These are phyloP conservation scores for Coniosporium apollinis DNA, from an alignment of 495 filamentous ascomycete species.

Conservation along the genomic window DNA sequence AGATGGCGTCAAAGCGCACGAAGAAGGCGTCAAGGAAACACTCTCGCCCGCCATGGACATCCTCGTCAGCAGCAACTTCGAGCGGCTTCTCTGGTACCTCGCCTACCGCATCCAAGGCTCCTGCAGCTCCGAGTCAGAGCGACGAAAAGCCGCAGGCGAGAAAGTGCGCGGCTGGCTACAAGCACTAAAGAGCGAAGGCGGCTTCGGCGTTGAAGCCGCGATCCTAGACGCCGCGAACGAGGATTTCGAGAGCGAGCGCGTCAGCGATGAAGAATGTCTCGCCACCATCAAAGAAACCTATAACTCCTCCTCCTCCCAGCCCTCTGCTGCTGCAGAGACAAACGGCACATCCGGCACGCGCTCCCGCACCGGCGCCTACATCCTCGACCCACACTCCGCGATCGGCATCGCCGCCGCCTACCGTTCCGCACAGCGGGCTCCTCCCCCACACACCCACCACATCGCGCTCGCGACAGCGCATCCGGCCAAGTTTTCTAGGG, in stretches of 20 bases:
- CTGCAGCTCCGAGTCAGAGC: slow-evolving; percentile 16
- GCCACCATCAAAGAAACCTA: slow-evolving; percentile 55
- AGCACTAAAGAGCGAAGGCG: slow-evolving; percentile 57
- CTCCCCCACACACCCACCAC: slow-evolving; percentile 32
- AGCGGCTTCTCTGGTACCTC: slow-evolving; percentile 88
- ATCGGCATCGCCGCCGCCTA: slow-evolving; percentile 61
- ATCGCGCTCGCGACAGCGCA: slow-evolving; percentile 84
- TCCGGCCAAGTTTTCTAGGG: slow-evolving; percentile 78
- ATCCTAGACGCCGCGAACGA: slow-evolving; percentile 46
- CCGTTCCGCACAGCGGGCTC: slow-evolving; percentile 40
- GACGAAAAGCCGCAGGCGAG: slow-evolving; percentile 34
- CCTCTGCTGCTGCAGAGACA: slow-evolving; percentile 6
- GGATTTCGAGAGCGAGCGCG: slow-evolving; percentile 68
- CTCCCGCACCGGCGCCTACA: slow-evolving; percentile 39
- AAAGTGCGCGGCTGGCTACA: slow-evolving; percentile 55
- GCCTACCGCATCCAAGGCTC: slow-evolving; percentile 41
- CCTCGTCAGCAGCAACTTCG: slow-evolving; percentile 86
- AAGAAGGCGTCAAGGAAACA: slow-evolving; percentile 67
- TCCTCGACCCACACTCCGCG: slow-evolving; percentile 84
- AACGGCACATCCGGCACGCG: slow-evolving; percentile 8
- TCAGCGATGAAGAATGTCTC: slow-evolving; percentile 62
- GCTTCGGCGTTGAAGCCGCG: slow-evolving; percentile 56
- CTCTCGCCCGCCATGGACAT: slow-evolving; percentile 93
- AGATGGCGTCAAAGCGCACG: slow-evolving; percentile 50
- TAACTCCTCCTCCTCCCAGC: slow-evolving; percentile 15